Evolutionary conservation across 495 filamentous ascomycete species (phyloP), one percentile per base, ranked within the genome.

Genomic region (Pseudevernia furfuracea): DNA sequence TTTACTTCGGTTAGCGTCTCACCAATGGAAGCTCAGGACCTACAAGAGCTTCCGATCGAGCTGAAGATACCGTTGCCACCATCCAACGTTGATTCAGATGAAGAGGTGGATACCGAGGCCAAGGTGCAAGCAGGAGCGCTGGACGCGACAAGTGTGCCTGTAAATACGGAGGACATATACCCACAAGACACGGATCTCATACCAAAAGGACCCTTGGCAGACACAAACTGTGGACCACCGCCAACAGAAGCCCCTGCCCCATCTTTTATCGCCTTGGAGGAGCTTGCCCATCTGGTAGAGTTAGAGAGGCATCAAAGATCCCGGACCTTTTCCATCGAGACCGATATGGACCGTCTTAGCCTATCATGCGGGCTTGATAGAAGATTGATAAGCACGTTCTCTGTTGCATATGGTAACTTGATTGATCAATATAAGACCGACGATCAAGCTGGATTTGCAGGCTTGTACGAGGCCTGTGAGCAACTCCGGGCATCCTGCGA

Each of bases 351-450:
- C n/a, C 48, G 62, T 41, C 64, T 67, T 9, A 49, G 28, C 36
- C 57, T 67, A 21, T 59, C 34, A 30, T 61, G 65, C 56, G 64
- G 67, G 4, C 34, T 71, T 38, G 44, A 69, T 19, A 38, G 67
- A 41, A 67, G 69, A 55, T 43, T 71, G 9, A 69, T 67, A 30
- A 60, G 61, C 39, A 71, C 52, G 19, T 34, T 69, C 21, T 32
- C 49, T 25, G 58, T 63, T 6, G 70, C 66, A 5, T 68, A 70
- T 32, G 65, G 88, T 23, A 90, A 88, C 67, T 78, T 98, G 70
- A 89, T 94, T 67, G 92, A 98, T 71, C 84, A 85, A 71, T 91
- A 96, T 74, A 89, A 88, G 69, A 86, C 88, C 57, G 92, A 96
- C 72, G 91, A 97, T 74, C 96, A 94, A 78, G 85, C 86, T 70